Base-by-base conservation (phyloP, 2,329 filamentous ascomycete species). In the Aspergillus arachidicola region DNA sequence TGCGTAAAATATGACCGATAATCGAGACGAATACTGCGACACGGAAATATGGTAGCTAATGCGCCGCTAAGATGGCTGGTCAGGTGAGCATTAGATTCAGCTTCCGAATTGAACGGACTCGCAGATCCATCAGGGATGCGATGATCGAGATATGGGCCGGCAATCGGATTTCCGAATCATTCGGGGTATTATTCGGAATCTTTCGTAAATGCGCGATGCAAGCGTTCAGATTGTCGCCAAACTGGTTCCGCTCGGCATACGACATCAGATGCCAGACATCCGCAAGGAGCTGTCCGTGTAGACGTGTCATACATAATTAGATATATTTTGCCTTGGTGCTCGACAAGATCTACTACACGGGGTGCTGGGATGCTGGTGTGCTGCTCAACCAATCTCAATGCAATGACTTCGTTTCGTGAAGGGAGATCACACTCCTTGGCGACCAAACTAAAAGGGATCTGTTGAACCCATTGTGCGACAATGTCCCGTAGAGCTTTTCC, bases 1-100 rank as follows among this genome's bases (percentile, higher is more conserved):
- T 71, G 71, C 3, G 69, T 71, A 59, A 63, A 58, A 34, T 65
- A 30, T 28, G 41, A 46, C 16, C 2, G 19, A 26, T 55, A n/a
- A 26, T n/a, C 2, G 0, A 14, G 19, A 7, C 16, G 28, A 9
- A 45, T 16, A 5, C n/a, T 11, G 26, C 12, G 38, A 6, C 12
- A 28, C 6, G 55, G 10, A 3, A 56, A 14, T 6, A 30, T 30
- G 1, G 38, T 23, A 12, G 19, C 2, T 14, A 55, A 9, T 4
- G 11, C 19, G 10, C 28, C 14, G 1, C 19, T 26, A 26, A 60
- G 28, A 26, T 50, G 51, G 5, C 51, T 56, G 2, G 11, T 30
- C 4, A 60, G 30, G 32, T 57, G 41, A n/a, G 3, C 16, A 14
- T 57, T 48, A 9, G 41, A 60, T 1, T 41, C 51, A 12, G 51